Conservation (phyloP, 2,329 filamentous ascomycete genomes). For the Penicillium sp. region DNA sequence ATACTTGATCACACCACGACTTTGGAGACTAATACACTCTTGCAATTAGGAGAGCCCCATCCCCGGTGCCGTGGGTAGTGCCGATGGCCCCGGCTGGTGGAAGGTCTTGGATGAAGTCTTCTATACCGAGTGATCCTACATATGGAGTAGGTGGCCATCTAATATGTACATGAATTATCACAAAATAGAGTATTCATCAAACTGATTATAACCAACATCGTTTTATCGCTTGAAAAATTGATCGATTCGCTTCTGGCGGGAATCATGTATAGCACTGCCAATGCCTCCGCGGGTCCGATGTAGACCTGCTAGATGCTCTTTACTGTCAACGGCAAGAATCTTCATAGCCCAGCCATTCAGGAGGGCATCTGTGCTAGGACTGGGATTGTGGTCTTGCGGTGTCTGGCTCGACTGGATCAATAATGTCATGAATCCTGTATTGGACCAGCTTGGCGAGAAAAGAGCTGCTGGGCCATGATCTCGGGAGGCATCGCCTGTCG, state of each 20-base stretch:
- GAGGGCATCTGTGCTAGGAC: background rate
- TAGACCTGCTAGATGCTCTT: slow-evolving; percentile 69
- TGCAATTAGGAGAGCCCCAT: slow-evolving; percentile 31
- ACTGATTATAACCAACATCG: background rate
- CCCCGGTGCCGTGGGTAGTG: slow-evolving; percentile 32
- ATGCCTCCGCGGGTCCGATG: slow-evolving; percentile 81
- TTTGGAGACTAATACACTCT: slow-evolving; percentile 4
- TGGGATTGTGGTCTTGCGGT: background rate
- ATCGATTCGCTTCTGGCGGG: slow-evolving; percentile 72
- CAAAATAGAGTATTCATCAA: background rate
- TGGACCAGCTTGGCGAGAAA: slow-evolving; percentile 61
- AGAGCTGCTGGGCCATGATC: slow-evolving; percentile 43
- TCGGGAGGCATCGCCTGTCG: background rate
- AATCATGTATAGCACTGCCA: slow-evolving; percentile 74
- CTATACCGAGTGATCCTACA: slow-evolving; percentile 24
- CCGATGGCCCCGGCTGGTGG: slow-evolving; percentile 39
- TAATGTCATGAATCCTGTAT: slow-evolving; percentile 63
- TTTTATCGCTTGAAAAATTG: slow-evolving; percentile 62
- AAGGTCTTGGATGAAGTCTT: slow-evolving; percentile 38
- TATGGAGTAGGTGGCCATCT: too few relatives aligned
- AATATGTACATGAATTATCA: slow-evolving; percentile 3
- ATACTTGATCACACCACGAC: background rate
- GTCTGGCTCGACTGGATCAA: slow-evolving; percentile 24
- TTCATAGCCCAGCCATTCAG: slow-evolving; percentile 47
- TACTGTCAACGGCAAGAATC: slow-evolving; percentile 66